Conservation (phyloP, 129 eudicot species). For the Heracleum sosnowskyi region DNA sequence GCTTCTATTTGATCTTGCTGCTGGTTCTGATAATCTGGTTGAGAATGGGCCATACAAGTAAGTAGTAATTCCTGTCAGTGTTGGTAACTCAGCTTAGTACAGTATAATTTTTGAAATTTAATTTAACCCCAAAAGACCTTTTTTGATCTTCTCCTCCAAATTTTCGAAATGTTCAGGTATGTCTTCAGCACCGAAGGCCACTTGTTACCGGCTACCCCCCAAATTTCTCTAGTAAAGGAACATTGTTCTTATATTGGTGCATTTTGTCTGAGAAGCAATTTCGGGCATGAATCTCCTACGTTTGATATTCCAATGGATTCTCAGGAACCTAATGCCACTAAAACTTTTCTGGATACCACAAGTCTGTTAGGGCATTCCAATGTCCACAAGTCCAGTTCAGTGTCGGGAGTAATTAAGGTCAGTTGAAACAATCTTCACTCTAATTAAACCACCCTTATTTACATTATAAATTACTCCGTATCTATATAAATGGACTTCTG, state of each 20-base stretch:
- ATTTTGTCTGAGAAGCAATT: conserved; percentile 44
- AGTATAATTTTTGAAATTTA: not conserved
- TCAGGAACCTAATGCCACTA: conserved; percentile 33
- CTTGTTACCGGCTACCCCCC: conserved; percentile 80
- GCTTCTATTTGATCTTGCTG: conserved; percentile 95
- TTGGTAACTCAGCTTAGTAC: not conserved
- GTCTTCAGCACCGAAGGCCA: conserved; percentile 95
- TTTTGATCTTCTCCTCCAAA: not conserved
- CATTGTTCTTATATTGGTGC: conserved; percentile 80
- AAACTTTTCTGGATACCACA: conserved; percentile 31
- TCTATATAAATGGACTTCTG: not conserved
- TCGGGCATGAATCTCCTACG: conserved; percentile 26
- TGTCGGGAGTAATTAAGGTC: conserved; percentile 70
- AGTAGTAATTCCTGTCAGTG: conserved; percentile 11
- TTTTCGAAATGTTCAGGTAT: conserved; percentile 38
- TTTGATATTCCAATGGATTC: conserved; percentile 31
- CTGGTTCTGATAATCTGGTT: conserved; percentile 85
- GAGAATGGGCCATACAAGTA: conserved; percentile 98
- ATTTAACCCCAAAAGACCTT: not conserved
- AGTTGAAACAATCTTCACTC: not conserved
- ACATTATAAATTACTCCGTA: not conserved
- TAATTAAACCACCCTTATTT: not conserved
- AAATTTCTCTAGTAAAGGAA: conserved; percentile 65
- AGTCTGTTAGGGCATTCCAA: conserved; percentile 26
- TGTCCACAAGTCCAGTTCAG: conserved; percentile 31